Base-by-base conservation (phyloP, 2,329 filamentous ascomycete species). In the Aspergillus quadrilineatus region DNA sequence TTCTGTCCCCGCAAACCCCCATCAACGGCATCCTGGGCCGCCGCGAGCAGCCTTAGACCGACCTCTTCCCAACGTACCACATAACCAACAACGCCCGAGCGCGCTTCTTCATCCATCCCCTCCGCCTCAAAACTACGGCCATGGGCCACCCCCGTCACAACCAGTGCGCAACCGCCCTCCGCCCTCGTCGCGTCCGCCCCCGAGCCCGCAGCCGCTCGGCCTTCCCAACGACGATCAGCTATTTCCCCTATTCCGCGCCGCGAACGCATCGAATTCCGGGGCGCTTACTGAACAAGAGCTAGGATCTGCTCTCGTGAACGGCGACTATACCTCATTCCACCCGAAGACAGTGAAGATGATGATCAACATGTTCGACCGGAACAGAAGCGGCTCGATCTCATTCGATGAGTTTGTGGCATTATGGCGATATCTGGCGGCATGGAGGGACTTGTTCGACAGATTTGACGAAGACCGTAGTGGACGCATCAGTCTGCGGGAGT, bases 291-390 rank as follows among this genome's bases (percentile, higher is more conserved):
- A 96, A 75, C 82, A 82, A 50, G 93, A 97, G 74, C 86, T 99
- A 10, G 88, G 90, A 8, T 88, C 89, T 1, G 94, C 94, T 17
- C 85, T 99, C 5, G 92, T 97, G 58, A 99, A 99, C 71, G 93
- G 92, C 54, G 94, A 99, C 80, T 97, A 90, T 85, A 90, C 90
- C 1, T 85, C 91, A 4, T 99, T 99, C 73, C 92, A 99, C 75
- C 83, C 87, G 4, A 89, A 96, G 67, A 99, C 94, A 1, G 92
- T 97, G 63, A 89, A 89, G 69, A 96, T 97, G 90, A 97, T 99
- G 92, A 97, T 99, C 65, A 89, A 92, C 70, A 97, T 99, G 94
- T 99, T 99, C 77, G 93, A 97, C 77, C 90, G 89, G 57, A 90
- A 97, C 76, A 88, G 90, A 65, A 89, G 85, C 60, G 92, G 92